Conservation (phyloP, 768 basidiomycete species). For the Agaricus blazei region DNA sequence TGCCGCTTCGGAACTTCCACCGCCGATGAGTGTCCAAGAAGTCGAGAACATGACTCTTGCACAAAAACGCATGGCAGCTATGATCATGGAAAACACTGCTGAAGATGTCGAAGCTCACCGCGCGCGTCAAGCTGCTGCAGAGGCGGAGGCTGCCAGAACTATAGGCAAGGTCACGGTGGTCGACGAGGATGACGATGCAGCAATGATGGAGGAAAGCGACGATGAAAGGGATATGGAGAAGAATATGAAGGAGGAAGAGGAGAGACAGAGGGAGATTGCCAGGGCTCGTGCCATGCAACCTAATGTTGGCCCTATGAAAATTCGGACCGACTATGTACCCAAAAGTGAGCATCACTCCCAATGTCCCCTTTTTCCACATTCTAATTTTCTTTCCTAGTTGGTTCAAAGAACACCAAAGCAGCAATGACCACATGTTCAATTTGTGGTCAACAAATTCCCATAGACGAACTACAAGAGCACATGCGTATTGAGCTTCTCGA, state of each 20-base stretch:
- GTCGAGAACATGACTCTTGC: constrained; percentile 95
- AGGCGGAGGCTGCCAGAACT: constrained; percentile 79
- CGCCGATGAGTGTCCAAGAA: constrained; percentile 94
- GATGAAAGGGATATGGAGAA: constrained; percentile 62
- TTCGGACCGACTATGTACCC: constrained; percentile 93
- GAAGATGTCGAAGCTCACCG: constrained; percentile 83
- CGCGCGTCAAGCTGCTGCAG: constrained; percentile 78
- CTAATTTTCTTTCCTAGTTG: constrained; percentile 39
- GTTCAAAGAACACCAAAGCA: constrained; percentile 57
- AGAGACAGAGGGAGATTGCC: constrained; percentile 63
- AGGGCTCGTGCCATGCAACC: constrained; percentile 69
- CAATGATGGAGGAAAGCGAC: constrained; percentile 86
- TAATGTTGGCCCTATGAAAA: constrained; percentile 77
- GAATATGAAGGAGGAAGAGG: constrained; percentile 69
- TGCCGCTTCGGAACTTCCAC: constrained; percentile 84
- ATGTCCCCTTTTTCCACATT: not conserved
- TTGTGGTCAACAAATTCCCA: constrained; percentile 94
- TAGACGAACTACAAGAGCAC: constrained; percentile 94
- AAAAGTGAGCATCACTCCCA: constrained; percentile 55
- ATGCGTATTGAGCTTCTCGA: constrained; percentile 98
- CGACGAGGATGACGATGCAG: constrained; percentile 54
- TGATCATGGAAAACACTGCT: constrained; percentile 94
- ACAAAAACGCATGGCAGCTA: constrained; percentile 96
- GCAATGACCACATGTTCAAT: constrained; percentile 86
- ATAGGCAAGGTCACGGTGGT: constrained; percentile 57